phyloP scores from a whole-genome alignment of 768 basidiomycete species.

The Amanita molliuscula region DNA sequence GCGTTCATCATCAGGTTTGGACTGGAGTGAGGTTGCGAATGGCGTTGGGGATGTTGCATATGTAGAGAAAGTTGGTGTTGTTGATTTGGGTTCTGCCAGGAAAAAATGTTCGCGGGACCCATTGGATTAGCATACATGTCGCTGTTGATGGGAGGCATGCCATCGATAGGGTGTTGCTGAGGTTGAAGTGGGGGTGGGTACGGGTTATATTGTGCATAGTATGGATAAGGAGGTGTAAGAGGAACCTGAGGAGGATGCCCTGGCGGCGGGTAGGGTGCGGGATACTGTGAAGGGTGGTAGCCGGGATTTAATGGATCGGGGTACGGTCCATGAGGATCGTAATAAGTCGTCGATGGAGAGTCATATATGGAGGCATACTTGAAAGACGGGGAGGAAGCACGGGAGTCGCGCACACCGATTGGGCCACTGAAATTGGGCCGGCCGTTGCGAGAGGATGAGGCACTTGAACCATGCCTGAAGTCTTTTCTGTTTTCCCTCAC shows the following conservation, averaged over 20 bases:
- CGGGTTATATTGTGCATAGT: constrained; percentile 26
- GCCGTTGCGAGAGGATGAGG: constrained; percentile 50
- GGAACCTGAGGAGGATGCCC: constrained; percentile 26
- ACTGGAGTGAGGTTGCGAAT: constrained; percentile 13
- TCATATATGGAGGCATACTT: constrained; percentile 70
- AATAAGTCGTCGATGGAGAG: constrained; percentile 29
- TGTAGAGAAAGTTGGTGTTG: constrained; percentile 15
- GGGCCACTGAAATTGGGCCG: constrained; percentile 39
- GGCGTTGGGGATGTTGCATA: constrained; percentile 20
- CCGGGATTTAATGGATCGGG: constrained; percentile 22
- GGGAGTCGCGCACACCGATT: constrained; percentile 57
- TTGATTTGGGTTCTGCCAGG: constrained; percentile 26
- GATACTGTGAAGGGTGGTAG: constrained; percentile 39
- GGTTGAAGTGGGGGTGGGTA: constrained; percentile 25
- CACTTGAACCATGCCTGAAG: constrained; percentile 33
- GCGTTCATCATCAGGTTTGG: constrained; percentile 12
- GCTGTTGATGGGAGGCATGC: constrained; percentile 18
- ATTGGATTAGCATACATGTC: constrained; percentile 24
- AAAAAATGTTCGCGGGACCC: constrained; percentile 24
- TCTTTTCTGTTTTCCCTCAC: constrained; percentile 47
- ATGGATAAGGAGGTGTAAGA: constrained; percentile 31
- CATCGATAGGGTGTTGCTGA: constrained; percentile 23
- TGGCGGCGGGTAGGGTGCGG: constrained; percentile 40
- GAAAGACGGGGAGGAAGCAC: constrained; percentile 71
- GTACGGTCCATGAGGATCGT: constrained; percentile 36